Base-by-base conservation (phyloP, 2,329 filamentous ascomycete genomes). In the Colletotrichum phormii region DNA sequence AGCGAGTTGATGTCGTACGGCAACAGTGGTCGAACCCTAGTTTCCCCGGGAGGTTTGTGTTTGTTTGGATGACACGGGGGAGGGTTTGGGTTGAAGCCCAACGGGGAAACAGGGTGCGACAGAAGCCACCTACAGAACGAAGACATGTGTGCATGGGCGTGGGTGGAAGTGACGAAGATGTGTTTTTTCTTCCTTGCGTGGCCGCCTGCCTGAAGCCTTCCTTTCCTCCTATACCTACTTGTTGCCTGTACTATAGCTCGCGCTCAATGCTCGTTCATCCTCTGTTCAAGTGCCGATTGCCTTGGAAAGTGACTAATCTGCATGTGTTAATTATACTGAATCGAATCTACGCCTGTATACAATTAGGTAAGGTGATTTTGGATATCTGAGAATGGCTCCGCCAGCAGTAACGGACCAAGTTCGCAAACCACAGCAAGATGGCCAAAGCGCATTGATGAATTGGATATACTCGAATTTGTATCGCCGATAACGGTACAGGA, bases 261-360 rank as follows among this genome's bases (percentile, higher is more conserved):
- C 62, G 71, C 67, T 67, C 61, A 73, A 67, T 72, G 71, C 66
- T 60, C 70, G 70, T 76, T 72, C 75, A 75, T 69, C 76, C 76
- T 73, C 71, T 77, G 66, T 72, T 72, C 70, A 72, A 64, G 24
- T 59, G 42, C 29, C 15, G 9, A 42, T 9, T 8, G 42, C 42
- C 24, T 29, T 55, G 53, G 42, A 18, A 49, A 49, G 42, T 49
- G 42, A 49, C 4, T 49, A 9, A 8, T 49, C 9, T 11, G 18
- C 18, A 49, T 22, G 42, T n/a, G 8, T 49, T 49, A 7, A 49
- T 3, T 9, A 53, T 5, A 11, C 46, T 8, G 13, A 18, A 8
- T 18, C 9, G 42, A n/a, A 49, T 15, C 37, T 7, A 33, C 15
- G 8, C 15, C 59, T 24, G 11, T 1, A 6, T n/a, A 53, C 9